Percentiles rank a stretch among this genome's conserved stretches.
These are phyloP conservation scores for Citeromyces nyonsensis DNA, from an alignment of 805 yeast genomes.

Conservation along the genomic window DNA sequence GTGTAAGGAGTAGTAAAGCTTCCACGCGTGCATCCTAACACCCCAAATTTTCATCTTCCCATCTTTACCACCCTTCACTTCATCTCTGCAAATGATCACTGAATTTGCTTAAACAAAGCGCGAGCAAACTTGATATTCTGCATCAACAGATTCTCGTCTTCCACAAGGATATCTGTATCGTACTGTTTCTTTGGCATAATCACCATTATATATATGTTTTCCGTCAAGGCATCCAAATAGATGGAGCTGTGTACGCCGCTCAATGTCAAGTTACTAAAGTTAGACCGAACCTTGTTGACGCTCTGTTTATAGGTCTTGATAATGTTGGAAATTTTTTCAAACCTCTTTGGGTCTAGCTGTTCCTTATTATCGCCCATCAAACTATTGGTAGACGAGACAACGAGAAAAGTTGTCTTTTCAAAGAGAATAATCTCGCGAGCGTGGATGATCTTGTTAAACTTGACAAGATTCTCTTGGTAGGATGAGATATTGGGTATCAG, in stretches of 20 bases:
- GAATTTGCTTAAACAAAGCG: conserved; percentile 15
- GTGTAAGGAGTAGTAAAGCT: too few relatives aligned
- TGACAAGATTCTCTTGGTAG: conserved; percentile 61
- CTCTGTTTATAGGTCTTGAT: conserved; percentile 91
- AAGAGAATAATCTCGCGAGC: conserved; percentile 86
- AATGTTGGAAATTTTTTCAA: conserved; percentile 86
- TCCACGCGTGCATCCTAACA: too few relatives aligned
- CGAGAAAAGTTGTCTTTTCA: conserved; percentile 85
- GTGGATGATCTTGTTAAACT: conserved; percentile 56
- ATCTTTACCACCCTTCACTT: too few relatives aligned
- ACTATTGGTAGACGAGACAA: conserved; percentile 43
- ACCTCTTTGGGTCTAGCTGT: conserved; percentile 72
- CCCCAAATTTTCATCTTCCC: not conserved
- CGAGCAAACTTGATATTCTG: conserved; percentile 19
- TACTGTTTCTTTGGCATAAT: conserved; percentile 13
- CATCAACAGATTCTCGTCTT: conserved; percentile 16
- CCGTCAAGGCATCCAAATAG: conserved; percentile 16
- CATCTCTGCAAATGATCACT: too few relatives aligned
- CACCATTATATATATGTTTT: conserved; percentile 20
- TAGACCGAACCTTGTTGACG: conserved; percentile 74
- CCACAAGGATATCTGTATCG: conserved; percentile 7
- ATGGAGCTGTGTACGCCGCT: conserved; percentile 29
- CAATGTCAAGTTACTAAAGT: conserved; percentile 61
- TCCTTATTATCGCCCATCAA: conserved; percentile 5
- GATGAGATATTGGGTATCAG: conserved; percentile 81